Conservation (phyloP, 2,329 filamentous ascomycete species). For the Ophiostoma montium region DNA sequence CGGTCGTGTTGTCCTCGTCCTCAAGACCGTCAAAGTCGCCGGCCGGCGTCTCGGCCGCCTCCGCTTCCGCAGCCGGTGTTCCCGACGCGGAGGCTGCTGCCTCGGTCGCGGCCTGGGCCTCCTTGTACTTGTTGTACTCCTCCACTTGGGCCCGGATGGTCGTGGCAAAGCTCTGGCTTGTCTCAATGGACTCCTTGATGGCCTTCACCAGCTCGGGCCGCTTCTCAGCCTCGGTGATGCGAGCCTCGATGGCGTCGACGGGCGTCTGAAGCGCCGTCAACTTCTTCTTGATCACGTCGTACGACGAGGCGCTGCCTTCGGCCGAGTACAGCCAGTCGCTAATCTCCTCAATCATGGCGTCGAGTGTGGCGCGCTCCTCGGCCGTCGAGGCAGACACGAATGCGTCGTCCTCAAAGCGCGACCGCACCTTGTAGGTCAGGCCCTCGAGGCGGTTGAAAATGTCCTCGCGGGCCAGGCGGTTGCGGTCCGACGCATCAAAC, state of each 20-base stretch:
- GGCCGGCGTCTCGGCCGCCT: too few species aligned
- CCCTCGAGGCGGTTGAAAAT: conserved; percentile 84
- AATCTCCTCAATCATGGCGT: conserved; percentile 50
- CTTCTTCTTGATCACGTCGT: conserved; percentile 60
- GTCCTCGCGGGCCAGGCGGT: conserved; percentile 66
- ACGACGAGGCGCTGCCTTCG: conserved; percentile 63
- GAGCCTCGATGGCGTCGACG: conserved; percentile 60
- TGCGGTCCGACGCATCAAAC: conserved; percentile 74
- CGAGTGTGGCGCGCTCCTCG: conserved; percentile 50
- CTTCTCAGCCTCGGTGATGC: conserved; percentile 56
- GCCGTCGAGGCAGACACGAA: conserved; percentile 62
- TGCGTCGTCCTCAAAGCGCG: conserved; percentile 62
- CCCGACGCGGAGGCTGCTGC: too few species aligned
- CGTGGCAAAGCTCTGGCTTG: conserved; percentile 55
- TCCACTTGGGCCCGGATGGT: conserved; percentile 56
- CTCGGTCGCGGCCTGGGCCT: conserved; percentile 34
- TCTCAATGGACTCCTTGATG: conserved; percentile 56
- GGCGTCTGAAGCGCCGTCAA: conserved; percentile 66
- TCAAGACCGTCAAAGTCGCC: conserved; percentile 63
- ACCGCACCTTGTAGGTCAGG: conserved; percentile 79
- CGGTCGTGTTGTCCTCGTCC: conserved; percentile 55
- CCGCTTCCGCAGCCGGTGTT: too few species aligned
- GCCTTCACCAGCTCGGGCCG: conserved; percentile 55
- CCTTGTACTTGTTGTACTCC: conserved; percentile 50
- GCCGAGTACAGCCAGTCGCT: conserved; percentile 80